Percentiles rank a stretch among this genome's conserved stretches.
phyloP scores from a whole-genome alignment of 176 grass and related monocot species.

The Tillandsia leiboldiana region DNA sequence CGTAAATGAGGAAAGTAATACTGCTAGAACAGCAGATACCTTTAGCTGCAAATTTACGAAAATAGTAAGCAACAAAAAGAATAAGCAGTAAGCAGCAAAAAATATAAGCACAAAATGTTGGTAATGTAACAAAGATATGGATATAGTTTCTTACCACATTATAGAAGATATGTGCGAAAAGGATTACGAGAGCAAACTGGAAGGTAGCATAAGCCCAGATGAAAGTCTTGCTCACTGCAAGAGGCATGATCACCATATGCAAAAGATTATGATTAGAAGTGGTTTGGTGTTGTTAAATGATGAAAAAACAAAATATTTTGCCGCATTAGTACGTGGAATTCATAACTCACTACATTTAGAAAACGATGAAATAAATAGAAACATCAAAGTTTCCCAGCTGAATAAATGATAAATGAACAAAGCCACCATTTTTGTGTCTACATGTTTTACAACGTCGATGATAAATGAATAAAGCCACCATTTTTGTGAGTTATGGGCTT shows the following conservation, averaged over 20 bases:
- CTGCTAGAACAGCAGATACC: constrained; percentile 58
- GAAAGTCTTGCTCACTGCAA: constrained; percentile 69
- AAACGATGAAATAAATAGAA: no score
- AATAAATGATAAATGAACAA: no score
- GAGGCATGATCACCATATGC: neutral
- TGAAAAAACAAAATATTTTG: no score
- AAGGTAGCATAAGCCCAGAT: constrained; percentile 93
- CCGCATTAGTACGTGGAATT: no score
- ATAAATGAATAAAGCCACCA: no score
- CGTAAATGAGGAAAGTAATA: constrained; percentile 82
- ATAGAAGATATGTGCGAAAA: constrained; percentile 97
- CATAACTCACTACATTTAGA: no score
- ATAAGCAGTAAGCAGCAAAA: neutral
- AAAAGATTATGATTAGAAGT: neutral
- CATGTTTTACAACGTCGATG: no score
- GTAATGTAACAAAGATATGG: neutral
- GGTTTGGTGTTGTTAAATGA: neutral
- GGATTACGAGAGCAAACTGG: constrained; percentile 92
- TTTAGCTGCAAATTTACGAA: constrained; percentile 43
- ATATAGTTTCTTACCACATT: constrained; percentile 49
- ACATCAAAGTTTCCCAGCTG: no score
- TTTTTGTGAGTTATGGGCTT: no score
- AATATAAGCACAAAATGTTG: neutral
- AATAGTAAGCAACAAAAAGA: constrained; percentile 11
- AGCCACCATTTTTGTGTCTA: no score